These are phyloP conservation scores for Malassezia brasiliensis DNA, from an alignment of 1,284 basidiomycete genomes.

Conservation along the genomic window DNA sequence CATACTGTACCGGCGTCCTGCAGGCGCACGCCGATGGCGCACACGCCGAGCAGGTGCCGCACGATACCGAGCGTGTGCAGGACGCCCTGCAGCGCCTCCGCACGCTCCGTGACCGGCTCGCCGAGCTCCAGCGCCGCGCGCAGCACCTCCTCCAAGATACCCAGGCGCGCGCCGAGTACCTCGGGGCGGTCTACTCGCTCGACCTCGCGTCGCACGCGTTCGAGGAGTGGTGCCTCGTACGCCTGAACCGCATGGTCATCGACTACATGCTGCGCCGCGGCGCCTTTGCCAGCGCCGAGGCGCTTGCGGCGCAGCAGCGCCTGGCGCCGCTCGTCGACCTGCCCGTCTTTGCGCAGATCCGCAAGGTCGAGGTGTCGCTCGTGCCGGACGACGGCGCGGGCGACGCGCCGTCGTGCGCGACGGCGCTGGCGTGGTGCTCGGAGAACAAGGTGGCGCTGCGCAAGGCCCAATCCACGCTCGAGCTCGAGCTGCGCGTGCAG, in stretches of 20 bases:
- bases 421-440: slow-evolving; percentile 86
- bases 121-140: slow-evolving; percentile 6
- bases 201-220: not conserved
- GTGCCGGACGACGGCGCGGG: slow-evolving; percentile 15
- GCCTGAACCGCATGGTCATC: slow-evolving; percentile 79
- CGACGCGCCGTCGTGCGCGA: slow-evolving; percentile 61
- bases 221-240: slow-evolving; percentile 60
- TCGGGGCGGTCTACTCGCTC: slow-evolving; percentile 24
- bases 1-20: slow-evolving; percentile 14
- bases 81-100: not conserved
- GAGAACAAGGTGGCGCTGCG: slow-evolving; percentile 87
- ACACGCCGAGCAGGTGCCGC: no score
- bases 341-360: slow-evolving; percentile 71
- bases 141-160: slow-evolving; percentile 58
- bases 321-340: slow-evolving; percentile 55
- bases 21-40: not conserved
- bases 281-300: slow-evolving; percentile 20
- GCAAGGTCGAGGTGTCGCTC: slow-evolving; percentile 71
- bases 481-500: slow-evolving; percentile 88
- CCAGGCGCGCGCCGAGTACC: slow-evolving; percentile 24
- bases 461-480: slow-evolving; percentile 82
- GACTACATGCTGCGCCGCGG: slow-evolving; percentile 78
- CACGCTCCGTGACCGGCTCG: not conserved
- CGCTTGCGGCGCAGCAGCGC: slow-evolving; percentile 15
- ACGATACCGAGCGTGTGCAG: no score